Evolutionary conservation across 2,329 filamentous ascomycete genomes (phyloP).

Genomic region (Dothideomycetes sp.): DNA sequence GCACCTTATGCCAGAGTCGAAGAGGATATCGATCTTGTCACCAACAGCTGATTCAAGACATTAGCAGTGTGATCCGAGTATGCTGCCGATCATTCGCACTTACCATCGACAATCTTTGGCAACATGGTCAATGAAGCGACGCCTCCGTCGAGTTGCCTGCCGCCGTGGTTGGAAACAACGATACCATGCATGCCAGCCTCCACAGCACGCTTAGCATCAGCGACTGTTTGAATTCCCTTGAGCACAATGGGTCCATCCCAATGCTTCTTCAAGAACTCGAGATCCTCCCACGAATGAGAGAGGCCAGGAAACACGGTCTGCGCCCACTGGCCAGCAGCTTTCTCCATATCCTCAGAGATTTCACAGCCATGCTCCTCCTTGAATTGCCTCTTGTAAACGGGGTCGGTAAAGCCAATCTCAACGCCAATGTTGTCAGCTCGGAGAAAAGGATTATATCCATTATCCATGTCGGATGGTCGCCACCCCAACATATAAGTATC

Average conservation of each 20-base stretch:
- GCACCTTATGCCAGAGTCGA: constrained; percentile 40
- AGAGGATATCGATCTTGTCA: constrained; percentile 34
- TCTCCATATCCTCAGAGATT: constrained; percentile 31
- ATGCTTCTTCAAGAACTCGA: constrained; percentile 41
- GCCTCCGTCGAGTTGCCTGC: constrained; percentile 40
- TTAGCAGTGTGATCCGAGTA: no score
- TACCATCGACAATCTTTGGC: constrained; percentile 49
- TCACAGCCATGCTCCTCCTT: constrained; percentile 30
- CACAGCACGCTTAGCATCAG: constrained; percentile 34
- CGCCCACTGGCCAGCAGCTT: constrained; percentile 45
- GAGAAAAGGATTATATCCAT: constrained; percentile 15
- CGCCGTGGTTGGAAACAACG: constrained; percentile 43
- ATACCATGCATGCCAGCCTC: constrained; percentile 38
- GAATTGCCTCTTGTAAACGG: constrained; percentile 51
- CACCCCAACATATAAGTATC: constrained; percentile 61
- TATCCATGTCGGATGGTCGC: constrained; percentile 39
- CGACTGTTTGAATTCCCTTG: constrained; percentile 46
- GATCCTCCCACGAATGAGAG: constrained; percentile 45
- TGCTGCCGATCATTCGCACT: no score
- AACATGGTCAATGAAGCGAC: constrained; percentile 43
- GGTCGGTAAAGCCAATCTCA: constrained; percentile 54
- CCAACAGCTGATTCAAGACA: no score
- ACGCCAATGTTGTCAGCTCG: constrained; percentile 37
- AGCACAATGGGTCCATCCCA: constrained; percentile 56
- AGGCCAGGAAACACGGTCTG: constrained; percentile 33